Base-by-base conservation (phyloP, 805 yeast species). In the Saccharomyces eubayanus region DNA sequence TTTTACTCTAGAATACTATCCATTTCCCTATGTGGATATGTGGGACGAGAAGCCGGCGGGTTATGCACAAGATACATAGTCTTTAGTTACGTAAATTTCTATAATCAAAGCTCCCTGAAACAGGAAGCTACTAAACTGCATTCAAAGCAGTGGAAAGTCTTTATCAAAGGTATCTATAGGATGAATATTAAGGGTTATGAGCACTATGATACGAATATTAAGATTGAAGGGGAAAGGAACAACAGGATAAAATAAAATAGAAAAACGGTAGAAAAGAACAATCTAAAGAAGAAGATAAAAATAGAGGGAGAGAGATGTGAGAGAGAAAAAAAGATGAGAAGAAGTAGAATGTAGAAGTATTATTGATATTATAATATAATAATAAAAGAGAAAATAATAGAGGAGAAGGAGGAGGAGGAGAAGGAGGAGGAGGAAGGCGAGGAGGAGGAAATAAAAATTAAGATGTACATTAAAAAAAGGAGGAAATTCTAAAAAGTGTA, bases 291-390 rank as follows among this genome's bases (percentile, higher is more conserved):
- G 48, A 43, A 49, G 47, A 47, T 31, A 50, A 50, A 21, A 43
- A 50, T 52, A 51, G 54, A 56, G 52, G 53, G 50, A 54, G 53
- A 31, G 45, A 43, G 51, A 36, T n/a, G n/a, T n/a, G 50, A 51
- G 50, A 55, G 46, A 53, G 53, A 53, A 55, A 55, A 55, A 51
- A 45, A 29, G 49, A 47, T 41, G 49, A 54, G 48, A 46, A 53
- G 55, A 54, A 47, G 52, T 51, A 50, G 43, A 28, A 24, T 41
- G 24, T 47, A 46, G 47, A 46, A 45, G 31, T 45, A 49, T 45
- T 48, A 48, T 51, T 36, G 49, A 50, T 47, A 53, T 24, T 47
- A 20, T 28, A 56, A 41, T 45, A 46, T 50, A 55, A 53, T 46
- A 50, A 50, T 48, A 45, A 45, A 52, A 55, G 52, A 45, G 50